Percentiles rank a stretch among this genome's conserved stretches.
Evolutionary conservation across 2,329 filamentous ascomycete genomes (phyloP).

Genomic region (Parasarocladium wereldwijsianum): DNA sequence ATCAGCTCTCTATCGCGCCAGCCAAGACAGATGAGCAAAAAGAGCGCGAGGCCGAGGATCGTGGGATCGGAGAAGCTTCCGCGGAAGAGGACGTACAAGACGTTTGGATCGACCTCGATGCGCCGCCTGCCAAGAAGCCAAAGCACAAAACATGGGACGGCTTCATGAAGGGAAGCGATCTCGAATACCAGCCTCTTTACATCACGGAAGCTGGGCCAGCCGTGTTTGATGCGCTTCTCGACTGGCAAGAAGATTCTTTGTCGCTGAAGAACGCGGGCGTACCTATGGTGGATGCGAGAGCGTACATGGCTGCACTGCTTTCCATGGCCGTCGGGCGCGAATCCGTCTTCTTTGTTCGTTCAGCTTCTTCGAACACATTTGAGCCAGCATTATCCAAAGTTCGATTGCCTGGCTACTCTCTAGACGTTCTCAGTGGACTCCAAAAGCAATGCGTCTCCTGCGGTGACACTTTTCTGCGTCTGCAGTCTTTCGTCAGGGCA

Average conservation of each 20-base stretch:
- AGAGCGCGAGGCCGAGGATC: constrained; percentile 5
- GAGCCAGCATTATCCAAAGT: constrained; percentile 27
- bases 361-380: constrained; percentile 37
- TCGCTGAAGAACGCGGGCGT: constrained; percentile 21
- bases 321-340: constrained; percentile 55
- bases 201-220: constrained; percentile 53
- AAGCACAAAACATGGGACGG: constrained; percentile 54
- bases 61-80: constrained; percentile 1
- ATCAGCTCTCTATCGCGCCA: constrained; percentile 6
- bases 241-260: constrained; percentile 23
- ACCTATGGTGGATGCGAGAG: constrained; percentile 28
- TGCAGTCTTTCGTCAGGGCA: constrained; percentile 29
- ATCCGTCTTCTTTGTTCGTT: constrained; percentile 55
- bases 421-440: constrained; percentile 29
- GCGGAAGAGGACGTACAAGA: constrained; percentile 10
- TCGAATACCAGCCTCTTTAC: constrained; percentile 31
- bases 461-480: constrained; percentile 29
- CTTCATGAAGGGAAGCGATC: constrained; percentile 31
- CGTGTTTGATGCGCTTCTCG: constrained; percentile 50
- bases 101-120: constrained; percentile 31
- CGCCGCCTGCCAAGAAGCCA: constrained; percentile 15
- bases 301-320: constrained; percentile 43
- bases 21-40: constrained; percentile 5
- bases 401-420: constrained; percentile 42
- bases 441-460: constrained; percentile 31